Evolutionary conservation across 2,329 filamentous ascomycete genomes (phyloP), one percentile per base, ranked within the genome.

Genomic region (Stagonosporopsis rhizophila): DNA sequence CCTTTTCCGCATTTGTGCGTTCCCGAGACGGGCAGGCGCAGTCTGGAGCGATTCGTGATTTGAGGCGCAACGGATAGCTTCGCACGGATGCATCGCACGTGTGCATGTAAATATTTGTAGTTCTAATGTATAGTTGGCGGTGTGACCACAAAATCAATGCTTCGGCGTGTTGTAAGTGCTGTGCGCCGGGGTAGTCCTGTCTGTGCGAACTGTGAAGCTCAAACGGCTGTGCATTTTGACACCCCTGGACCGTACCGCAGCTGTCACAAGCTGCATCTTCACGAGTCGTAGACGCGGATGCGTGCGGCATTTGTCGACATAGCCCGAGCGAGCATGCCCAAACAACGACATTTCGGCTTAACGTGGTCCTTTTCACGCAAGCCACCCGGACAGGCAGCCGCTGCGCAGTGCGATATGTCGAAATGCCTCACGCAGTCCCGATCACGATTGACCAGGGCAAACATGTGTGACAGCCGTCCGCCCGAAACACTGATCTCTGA

Each of bases 371-470:
- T 15, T 38, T 30, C 53, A 41, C 35, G 30, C 25, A 32, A 14
- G 14, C 30, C 30, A 25, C 17, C 30, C 41, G 47, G 37, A 22
- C 15, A 37, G 30, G n/a, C 37, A 44, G 53, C 42, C 42, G 44
- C 39, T 47, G 37, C 32, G 23, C 35, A 39, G 30, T 34, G 28
- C 32, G 32, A 17, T 23, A 52, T 25, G 48, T 44, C 41, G 44
- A 69, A 68, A 67, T 68, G 61, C 64, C 64, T 66, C 64, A 67
- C 48, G 32, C 30, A 52, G 45, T 45, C 37, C 46, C 52, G 45
- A 50, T 45, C 11, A 46, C 30, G 35, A 50, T 38, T 42, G 23
- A 20, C 22, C 22, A 44, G 44, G 37, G 53, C 44, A 14, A 47
- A 32, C 25, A 23, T 51, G 45, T 59, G 52, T 51, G 39, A 60